phyloP scores from a whole-genome alignment of 192 early-diverging fungal genomes.

The Backusella circina region DNA sequence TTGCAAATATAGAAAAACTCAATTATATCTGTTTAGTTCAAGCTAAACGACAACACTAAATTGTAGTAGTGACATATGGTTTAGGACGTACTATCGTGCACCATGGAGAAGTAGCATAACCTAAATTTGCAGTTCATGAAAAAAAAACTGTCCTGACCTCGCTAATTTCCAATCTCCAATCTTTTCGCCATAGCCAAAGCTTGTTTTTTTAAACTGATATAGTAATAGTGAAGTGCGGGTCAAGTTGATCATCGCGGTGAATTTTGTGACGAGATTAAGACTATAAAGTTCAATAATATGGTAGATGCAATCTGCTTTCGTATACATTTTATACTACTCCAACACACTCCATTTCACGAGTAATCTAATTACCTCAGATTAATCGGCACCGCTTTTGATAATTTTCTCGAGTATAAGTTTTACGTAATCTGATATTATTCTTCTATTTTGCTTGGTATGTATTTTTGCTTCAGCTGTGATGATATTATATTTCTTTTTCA shows the following conservation, averaged over 20 bases:
- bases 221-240: neutral
- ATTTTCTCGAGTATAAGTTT: neutral
- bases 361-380: neutral
- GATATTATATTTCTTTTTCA: neutral
- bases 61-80: too few species aligned
- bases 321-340: neutral
- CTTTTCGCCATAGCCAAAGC: neutral
- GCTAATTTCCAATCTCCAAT: neutral
- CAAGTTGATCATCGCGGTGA: neutral
- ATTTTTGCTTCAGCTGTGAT: neutral
- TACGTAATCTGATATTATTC: neutral
- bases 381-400: neutral
- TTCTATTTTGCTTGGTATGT: neutral
- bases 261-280: neutral
- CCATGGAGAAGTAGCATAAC: too few species aligned
- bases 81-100: too few species aligned
- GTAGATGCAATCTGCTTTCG: neutral
- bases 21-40: too few species aligned
- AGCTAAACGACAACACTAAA: too few species aligned
- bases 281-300: neutral
- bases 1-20: too few species aligned
- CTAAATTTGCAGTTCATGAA: too few species aligned
- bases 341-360: neutral
- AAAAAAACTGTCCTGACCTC: too few species aligned
- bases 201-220: neutral